Conservation (phyloP, 805 yeast species). For the Saccharomycopsis capsularis region DNA sequence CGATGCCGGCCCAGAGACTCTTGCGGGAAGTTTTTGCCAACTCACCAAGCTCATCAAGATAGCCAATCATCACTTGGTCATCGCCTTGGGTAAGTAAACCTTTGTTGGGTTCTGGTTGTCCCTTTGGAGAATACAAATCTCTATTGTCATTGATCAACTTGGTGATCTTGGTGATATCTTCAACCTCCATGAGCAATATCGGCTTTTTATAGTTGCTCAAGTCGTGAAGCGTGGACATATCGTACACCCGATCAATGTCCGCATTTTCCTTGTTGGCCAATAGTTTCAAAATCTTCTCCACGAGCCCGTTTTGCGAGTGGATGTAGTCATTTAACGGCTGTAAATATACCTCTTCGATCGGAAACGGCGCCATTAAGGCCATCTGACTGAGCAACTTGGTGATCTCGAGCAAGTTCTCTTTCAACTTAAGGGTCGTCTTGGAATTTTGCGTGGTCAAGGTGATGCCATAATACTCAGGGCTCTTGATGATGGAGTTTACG, state of each 20-base stretch:
- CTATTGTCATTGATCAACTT: slow-evolving; percentile 31
- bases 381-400: slow-evolving; percentile 57
- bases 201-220: slow-evolving; percentile 44
- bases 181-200: slow-evolving; percentile 32
- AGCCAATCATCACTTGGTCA: not conserved
- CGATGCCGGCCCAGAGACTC: slow-evolving; percentile 6
- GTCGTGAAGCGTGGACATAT: slow-evolving; percentile 62
- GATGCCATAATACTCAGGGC: slow-evolving; percentile 55
- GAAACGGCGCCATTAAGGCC: slow-evolving; percentile 62
- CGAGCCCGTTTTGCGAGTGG: slow-evolving; percentile 40
- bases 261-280: slow-evolving; percentile 47
- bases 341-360: slow-evolving; percentile 52
- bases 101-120: too few relatives aligned
- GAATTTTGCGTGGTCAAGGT: slow-evolving; percentile 23
- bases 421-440: slow-evolving; percentile 19
- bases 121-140: slow-evolving; percentile 26
- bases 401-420: slow-evolving; percentile 49
- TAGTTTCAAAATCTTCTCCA: slow-evolving; percentile 38
- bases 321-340: slow-evolving; percentile 78
- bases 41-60: not conserved
- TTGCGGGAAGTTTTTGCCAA: slow-evolving; percentile 6
- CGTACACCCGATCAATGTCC: slow-evolving; percentile 53
- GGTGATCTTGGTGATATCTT: slow-evolving; percentile 36
- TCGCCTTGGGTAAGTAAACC: too few relatives aligned
- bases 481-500: slow-evolving; percentile 38